Evolutionary conservation across 768 basidiomycete species (phyloP).

Genomic region (Leccinum ochraceum): DNA sequence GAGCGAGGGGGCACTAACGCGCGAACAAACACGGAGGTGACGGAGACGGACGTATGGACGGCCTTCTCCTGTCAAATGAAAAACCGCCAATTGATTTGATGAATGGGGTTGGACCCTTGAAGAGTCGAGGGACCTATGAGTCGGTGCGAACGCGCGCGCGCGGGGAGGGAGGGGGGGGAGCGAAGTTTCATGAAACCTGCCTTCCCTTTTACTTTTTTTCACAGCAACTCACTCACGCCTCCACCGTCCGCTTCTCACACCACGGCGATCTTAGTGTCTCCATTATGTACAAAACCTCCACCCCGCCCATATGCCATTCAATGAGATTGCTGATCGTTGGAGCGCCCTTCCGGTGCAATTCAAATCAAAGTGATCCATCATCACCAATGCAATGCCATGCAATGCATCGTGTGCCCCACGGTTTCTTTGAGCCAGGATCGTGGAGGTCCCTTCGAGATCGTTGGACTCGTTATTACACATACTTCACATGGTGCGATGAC

Average conservation of each 20-base stretch:
- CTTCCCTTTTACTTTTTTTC: neutral
- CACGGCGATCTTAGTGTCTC: conserved; percentile 21
- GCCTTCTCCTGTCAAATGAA: conserved; percentile 14
- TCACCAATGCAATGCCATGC: neutral
- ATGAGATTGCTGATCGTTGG: neutral
- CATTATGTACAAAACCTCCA: conserved; percentile 17
- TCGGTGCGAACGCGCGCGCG: neutral
- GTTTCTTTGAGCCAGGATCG: neutral
- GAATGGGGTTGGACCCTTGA: neutral
- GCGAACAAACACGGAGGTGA: neutral
- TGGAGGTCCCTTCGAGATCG: neutral
- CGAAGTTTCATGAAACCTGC: conserved; percentile 9
- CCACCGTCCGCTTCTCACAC: conserved; percentile 27
- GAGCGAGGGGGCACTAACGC: conserved; percentile 7
- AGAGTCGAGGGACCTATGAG: neutral
- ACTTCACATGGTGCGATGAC: neutral
- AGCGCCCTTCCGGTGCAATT: neutral
- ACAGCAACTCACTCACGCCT: conserved; percentile 11
- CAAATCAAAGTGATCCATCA: neutral
- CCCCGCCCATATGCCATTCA: neutral
- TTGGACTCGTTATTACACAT: neutral
- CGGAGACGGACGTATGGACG: conserved; percentile 6
- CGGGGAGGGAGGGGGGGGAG: neutral
- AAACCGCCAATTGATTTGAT: neutral
- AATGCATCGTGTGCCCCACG: neutral